Evolutionary conservation across 2,329 filamentous ascomycete species (phyloP).

Genomic region (Fusarium hainanense): DNA sequence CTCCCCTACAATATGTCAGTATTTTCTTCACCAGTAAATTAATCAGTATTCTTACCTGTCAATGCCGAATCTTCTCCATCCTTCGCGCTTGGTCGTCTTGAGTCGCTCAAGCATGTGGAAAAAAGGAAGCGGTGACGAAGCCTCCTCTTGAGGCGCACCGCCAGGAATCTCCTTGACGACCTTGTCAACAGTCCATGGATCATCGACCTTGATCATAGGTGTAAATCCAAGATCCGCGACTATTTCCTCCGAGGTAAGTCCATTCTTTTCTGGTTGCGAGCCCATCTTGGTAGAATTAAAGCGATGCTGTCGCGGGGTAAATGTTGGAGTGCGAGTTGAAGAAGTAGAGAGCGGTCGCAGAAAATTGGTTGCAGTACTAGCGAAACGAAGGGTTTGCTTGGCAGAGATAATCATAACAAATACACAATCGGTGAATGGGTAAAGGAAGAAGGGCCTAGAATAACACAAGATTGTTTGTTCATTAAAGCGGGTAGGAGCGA

Average conservation of each 20-base stretch:
- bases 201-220: slow-evolving; percentile 55
- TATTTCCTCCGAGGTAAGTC: slow-evolving; percentile 27
- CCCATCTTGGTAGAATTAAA: slow-evolving; percentile 42
- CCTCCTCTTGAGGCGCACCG: slow-evolving; percentile 64
- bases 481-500: slow-evolving; percentile 4
- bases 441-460: slow-evolving; percentile 2
- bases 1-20: slow-evolving; percentile 64
- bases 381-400: slow-evolving; percentile 5
- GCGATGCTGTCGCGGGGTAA: slow-evolving; percentile 29
- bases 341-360: neutral
- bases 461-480: slow-evolving; percentile 8
- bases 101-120: slow-evolving; percentile 94
- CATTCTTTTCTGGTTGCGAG: slow-evolving; percentile 43
- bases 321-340: neutral
- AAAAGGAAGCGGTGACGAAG: slow-evolving; percentile 84
- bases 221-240: slow-evolving; percentile 50
- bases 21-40: accelerated
- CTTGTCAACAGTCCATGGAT: slow-evolving; percentile 66
- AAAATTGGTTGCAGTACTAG: neutral
- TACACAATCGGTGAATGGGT: neutral
- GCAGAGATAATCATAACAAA: slow-evolving; percentile 19
- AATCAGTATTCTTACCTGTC: slow-evolving; percentile 54
- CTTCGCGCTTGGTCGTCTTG: slow-evolving; percentile 96
- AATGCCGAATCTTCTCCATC: slow-evolving; percentile 92
- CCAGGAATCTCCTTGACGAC: slow-evolving; percentile 74